Evolutionary conservation across 495 filamentous ascomycete genomes (phyloP), one percentile per base, ranked within the genome.

Genomic region (Ramalina peruviana): DNA sequence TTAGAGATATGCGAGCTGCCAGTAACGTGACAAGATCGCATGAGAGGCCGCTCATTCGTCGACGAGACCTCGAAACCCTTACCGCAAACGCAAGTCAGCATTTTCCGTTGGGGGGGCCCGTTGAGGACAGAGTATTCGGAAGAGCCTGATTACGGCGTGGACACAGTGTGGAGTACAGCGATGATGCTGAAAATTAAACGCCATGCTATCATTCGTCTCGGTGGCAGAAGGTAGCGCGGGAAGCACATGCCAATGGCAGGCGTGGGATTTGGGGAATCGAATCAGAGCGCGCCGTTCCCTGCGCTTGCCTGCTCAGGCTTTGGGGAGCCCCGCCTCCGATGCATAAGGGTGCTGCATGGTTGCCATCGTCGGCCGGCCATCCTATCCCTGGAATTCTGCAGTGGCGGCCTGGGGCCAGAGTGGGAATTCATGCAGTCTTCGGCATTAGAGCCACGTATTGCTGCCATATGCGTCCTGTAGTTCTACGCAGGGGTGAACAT

Each of bases 161-260:
- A 20, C 6, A 36, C 23, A 20, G 15, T 6, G 15, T 17, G 26
- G 46, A 19, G 46, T 36, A 16, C 6, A 25, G n/a, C 7, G 3
- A 37, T 36, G 36, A 33, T 33, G 26, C 46, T 40, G 43, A 45
- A 45, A 27, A 25, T 16, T 52, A 56, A 56, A 53, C 54, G 54
- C 54, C 45, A 41, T 52, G 45, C 37, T 56, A 30, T 46, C 43
- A 56, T 56, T 56, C 49, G 54, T 53, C 54, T 53, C 44, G 33
- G 43, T 40, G 40, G 50, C 42, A 45, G 37, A 26, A 41, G 37
- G 50, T 52, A 50, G 54, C 50, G 54, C 36, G 49, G 17, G 13
- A 27, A 41, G 25, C 30, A 40, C 27, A 20, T 51, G 44, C 43
- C 26, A 26, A 43, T 47, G 37, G 45, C 43, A 48, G 17, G 43